phyloP scores from a whole-genome alignment of 2,329 filamentous ascomycete species.

The Leptographium flavum region DNA sequence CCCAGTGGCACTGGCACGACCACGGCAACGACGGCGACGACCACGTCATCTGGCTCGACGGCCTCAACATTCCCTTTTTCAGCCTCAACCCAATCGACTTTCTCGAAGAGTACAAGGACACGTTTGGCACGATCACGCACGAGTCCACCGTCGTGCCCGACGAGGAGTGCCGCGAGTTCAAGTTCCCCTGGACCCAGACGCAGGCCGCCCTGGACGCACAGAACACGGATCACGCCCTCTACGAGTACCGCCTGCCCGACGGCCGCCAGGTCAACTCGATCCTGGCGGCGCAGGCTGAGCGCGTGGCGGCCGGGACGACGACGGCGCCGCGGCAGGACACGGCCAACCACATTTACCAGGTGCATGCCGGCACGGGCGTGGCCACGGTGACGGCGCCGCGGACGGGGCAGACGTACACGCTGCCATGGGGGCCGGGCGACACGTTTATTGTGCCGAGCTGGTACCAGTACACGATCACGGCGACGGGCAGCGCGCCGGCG shows the following conservation, averaged over 20 bases:
- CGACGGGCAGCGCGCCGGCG: slow-evolving; percentile 17
- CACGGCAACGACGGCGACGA: slow-evolving; percentile 36
- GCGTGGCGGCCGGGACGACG: too few species aligned
- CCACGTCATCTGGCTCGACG: slow-evolving; percentile 43
- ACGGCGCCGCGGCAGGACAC: slow-evolving; percentile 31
- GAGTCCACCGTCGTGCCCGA: slow-evolving; percentile 29
- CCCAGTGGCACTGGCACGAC: slow-evolving; percentile 41
- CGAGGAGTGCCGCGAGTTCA: too few species aligned
- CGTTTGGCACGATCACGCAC: slow-evolving; percentile 25
- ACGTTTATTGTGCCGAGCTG: slow-evolving; percentile 41
- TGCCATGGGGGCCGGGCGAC: slow-evolving; percentile 33
- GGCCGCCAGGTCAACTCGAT: slow-evolving; percentile 16
- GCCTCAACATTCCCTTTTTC: slow-evolving; percentile 35
- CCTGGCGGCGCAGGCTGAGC: slow-evolving; percentile 19
- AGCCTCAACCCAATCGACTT: slow-evolving; percentile 36
- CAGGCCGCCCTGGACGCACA: slow-evolving; percentile 23
- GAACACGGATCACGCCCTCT: slow-evolving; percentile 15
- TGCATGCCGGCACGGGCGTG: slow-evolving; percentile 32
- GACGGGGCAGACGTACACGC: too few species aligned
- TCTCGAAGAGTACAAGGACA: slow-evolving; percentile 29
- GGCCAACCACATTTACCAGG: slow-evolving; percentile 36
- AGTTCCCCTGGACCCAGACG: slow-evolving; percentile 35
- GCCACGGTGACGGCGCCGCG: slow-evolving; percentile 25
- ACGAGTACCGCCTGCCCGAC: slow-evolving; percentile 18
- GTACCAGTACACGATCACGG: slow-evolving; percentile 33